Conservation (phyloP, 1,139 yeast species). For the Sugiyamaella castrensis region DNA sequence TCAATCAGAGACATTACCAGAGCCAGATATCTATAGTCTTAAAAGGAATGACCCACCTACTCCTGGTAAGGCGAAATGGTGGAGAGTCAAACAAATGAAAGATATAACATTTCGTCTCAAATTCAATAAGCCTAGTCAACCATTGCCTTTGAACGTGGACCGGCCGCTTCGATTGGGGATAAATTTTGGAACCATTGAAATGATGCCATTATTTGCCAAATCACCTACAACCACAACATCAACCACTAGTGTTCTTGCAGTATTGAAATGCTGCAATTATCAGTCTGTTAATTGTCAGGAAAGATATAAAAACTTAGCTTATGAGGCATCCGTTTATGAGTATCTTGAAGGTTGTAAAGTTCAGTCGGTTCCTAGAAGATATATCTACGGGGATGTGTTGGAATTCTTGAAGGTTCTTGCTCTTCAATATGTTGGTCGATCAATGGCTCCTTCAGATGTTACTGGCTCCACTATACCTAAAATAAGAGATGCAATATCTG, state of each 20-base stretch:
- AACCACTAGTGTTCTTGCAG: slow-evolving; percentile 4
- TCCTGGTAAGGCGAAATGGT: slow-evolving; percentile 27
- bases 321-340: slow-evolving; percentile 31
- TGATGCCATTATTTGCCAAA: slow-evolving; percentile 1
- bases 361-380: slow-evolving; percentile 22
- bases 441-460: slow-evolving; percentile 22
- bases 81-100: slow-evolving; percentile 21
- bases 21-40: slow-evolving; percentile 25
- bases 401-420: slow-evolving; percentile 28
- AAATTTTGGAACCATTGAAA: slow-evolving; percentile 11
- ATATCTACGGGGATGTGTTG: slow-evolving; percentile 28
- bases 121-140: slow-evolving; percentile 12
- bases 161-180: slow-evolving; percentile 16
- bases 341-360: slow-evolving; percentile 23
- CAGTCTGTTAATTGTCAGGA: slow-evolving; percentile 5
- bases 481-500: slow-evolving; percentile 25
- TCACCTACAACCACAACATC: background rate
- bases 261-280: slow-evolving; percentile 23
- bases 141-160: slow-evolving; percentile 8
- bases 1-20: slow-evolving; percentile 21
- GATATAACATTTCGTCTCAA: slow-evolving; percentile 12
- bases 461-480: slow-evolving; percentile 14
- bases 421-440: slow-evolving; percentile 28
- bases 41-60: slow-evolving; percentile 19
- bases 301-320: slow-evolving; percentile 16